These are phyloP conservation scores for Phytophthora melonis DNA, from an alignment of 352 stramenopile species.

Conservation along the genomic window DNA sequence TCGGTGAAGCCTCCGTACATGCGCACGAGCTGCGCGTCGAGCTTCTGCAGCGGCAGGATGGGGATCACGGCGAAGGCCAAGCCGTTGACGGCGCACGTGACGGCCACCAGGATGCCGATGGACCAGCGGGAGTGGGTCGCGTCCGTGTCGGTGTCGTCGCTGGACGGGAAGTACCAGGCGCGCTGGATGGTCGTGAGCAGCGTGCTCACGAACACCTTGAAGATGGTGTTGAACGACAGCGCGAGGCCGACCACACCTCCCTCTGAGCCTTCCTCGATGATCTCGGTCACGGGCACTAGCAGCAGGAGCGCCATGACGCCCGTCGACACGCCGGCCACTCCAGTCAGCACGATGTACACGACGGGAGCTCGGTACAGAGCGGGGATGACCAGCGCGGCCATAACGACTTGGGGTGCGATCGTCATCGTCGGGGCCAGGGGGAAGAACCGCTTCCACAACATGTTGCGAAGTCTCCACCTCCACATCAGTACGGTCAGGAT, in stretches of 20 bases:
- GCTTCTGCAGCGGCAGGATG: conserved; percentile 62
- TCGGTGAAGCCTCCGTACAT: conserved; percentile 77
- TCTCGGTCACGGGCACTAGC: conserved; percentile 60
- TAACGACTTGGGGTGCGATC: conserved; percentile 35
- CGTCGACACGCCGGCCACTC: conserved; percentile 36
- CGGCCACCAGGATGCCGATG: conserved; percentile 41
- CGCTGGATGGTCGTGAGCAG: conserved; percentile 49
- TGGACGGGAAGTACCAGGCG: conserved; percentile 42
- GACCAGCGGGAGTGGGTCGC: conserved; percentile 35
- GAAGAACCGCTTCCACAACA: conserved; percentile 53
- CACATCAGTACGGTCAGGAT: conserved; percentile 47
- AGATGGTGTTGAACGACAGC: conserved; percentile 63
- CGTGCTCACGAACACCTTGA: conserved; percentile 58
- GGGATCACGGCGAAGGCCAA: conserved; percentile 43
- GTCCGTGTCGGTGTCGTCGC: conserved; percentile 24
- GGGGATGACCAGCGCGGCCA: conserved; percentile 41
- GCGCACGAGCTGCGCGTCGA: conserved; percentile 69
- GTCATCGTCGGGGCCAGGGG: conserved; percentile 38
- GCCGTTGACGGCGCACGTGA: conserved; percentile 52
- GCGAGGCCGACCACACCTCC: conserved; percentile 61
- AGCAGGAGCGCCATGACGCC: conserved; percentile 48
- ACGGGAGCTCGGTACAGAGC: conserved; percentile 32
- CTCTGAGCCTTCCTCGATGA: conserved; percentile 70
- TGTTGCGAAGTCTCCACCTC: conserved; percentile 46
- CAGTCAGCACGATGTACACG: conserved; percentile 39